Evolutionary conservation across 2,329 filamentous ascomycete species (phyloP).

Genomic region (Fusarium sacchari): DNA sequence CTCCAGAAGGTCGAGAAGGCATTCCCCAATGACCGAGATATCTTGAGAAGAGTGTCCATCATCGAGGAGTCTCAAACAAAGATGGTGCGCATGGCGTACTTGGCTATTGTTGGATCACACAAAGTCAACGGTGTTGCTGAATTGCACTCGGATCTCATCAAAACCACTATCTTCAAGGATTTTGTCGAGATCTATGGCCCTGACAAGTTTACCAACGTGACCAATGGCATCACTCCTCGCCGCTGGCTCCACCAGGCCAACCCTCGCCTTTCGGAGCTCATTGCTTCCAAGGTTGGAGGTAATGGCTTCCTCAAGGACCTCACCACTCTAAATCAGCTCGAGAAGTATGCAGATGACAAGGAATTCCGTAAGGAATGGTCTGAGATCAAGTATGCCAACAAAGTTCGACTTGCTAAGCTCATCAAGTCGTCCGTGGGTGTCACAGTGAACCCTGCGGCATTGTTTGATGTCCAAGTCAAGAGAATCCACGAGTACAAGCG

Average conservation of each 20-base stretch:
- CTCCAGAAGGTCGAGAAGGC: conserved; percentile 88
- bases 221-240: conserved; percentile 95
- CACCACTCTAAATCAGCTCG: conserved; percentile 85
- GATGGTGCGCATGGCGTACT: conserved; percentile 97
- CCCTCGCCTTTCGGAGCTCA: conserved; percentile 88
- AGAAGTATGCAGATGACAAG: conserved; percentile 85
- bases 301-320: conserved; percentile 90
- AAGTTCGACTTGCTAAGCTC: conserved; percentile 88
- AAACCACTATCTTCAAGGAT: conserved; percentile 99
- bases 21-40: conserved; percentile 89
- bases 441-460: conserved; percentile 83
- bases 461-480: conserved; percentile 99
- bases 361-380: conserved; percentile 94
- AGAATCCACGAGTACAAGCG: conserved; percentile 99
- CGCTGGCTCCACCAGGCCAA: conserved; percentile 99
- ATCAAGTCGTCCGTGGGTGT: conserved; percentile 86
- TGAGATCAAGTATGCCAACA: conserved; percentile 97
- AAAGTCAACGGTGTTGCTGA: conserved; percentile 99
- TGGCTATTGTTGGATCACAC: conserved; percentile 96
- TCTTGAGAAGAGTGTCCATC: conserved; percentile 89
- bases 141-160: conserved; percentile 96
- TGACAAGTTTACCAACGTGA: conserved; percentile 99
- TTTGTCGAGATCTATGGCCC: conserved; percentile 95
- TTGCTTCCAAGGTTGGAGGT: conserved; percentile 87
- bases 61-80: conserved; percentile 97